Evolutionary conservation across 805 yeast species (phyloP), one percentile per base, ranked within the genome.

Genomic region (Pichia deserticola): DNA sequence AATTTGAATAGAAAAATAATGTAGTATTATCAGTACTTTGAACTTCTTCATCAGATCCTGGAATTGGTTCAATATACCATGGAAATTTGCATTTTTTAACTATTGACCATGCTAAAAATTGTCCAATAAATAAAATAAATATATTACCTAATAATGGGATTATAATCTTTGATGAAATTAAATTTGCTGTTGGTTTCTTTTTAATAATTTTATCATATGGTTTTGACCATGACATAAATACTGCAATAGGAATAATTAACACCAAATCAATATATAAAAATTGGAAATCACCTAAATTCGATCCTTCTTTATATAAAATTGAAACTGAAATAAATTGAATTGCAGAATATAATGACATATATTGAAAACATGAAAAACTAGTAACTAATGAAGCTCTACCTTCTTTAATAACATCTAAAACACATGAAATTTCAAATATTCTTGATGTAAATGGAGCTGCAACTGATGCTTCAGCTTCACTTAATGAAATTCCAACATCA

Each of bases 401-500:
- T 65, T 93, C 98, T 59, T 80, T 83, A 51, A 93, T 88, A 4
- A 93, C 93, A 62, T 88, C 89, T 56, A 89, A 70, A 28, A 92
- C 96, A 71, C 99, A 93, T 4, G 96, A 81, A 40, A 93, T 89
- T 57, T 93, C 96, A 68, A 95, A 93, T 1, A 78, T 65, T 40
- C 95, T 76, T 1, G 96, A 88, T 0, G 99, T 93, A 65, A 93
- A 93, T 4, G 99, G 99, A 0, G 99, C 99, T 0, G 99, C 99
- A 15, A 93, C 97, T 4, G 96, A 86, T 0, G 99, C 99, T 63
- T 93, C 99, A 0, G 98, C 99, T 64, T 93, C 99, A 32, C 96
- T 87, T 44, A 93, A 70, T 0, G 98, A 92, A 20, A 93, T 81
- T 15, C 99, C 99, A 45, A 95, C 96, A 68, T 93, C 96, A 0